Conservation (phyloP, 2,329 filamentous ascomycete genomes). For the Aspergillus sp. region DNA sequence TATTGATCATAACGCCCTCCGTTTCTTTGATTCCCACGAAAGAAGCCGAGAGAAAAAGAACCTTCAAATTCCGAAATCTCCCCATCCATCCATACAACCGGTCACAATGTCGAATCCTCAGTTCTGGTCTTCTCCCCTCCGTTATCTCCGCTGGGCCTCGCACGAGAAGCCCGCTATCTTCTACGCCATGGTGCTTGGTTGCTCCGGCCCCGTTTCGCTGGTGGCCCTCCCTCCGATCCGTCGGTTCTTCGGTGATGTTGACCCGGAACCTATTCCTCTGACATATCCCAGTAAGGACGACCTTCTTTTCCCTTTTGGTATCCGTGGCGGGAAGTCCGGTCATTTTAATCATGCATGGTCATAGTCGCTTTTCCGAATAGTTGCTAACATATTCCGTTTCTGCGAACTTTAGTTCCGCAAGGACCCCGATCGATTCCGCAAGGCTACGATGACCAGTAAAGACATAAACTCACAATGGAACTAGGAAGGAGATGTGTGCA, state of each 20-base stretch:
- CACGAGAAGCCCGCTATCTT: constrained; percentile 88
- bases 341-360: not conserved
- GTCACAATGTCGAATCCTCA: constrained; percentile 51
- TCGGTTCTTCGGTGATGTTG: constrained; percentile 64
- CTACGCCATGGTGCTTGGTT: constrained; percentile 72
- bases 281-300: constrained; percentile 83
- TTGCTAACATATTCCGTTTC: not conserved
- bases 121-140: constrained; percentile 79
- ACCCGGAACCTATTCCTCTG: constrained; percentile 66
- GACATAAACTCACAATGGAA: constrained; percentile 1
- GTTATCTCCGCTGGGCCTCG: constrained; percentile 81
- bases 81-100: constrained; percentile 5
- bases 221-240: constrained; percentile 68
- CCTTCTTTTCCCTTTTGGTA: not conserved
- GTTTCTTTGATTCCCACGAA: not conserved
- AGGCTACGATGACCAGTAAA: constrained; percentile 42
- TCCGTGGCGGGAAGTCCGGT: not conserved
- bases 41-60: not conserved
- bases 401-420: constrained; percentile 32
- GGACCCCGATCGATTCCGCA: constrained; percentile 41
- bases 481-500: not conserved
- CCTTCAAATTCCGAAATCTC: not conserved
- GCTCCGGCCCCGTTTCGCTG: constrained; percentile 63
- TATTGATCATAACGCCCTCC: constrained; percentile 7
- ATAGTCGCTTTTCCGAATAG: not conserved